Percentiles rank a stretch among this genome's conserved stretches.
Conservation (phyloP, 768 basidiomycete species). For the Lactarius quietus region DNA sequence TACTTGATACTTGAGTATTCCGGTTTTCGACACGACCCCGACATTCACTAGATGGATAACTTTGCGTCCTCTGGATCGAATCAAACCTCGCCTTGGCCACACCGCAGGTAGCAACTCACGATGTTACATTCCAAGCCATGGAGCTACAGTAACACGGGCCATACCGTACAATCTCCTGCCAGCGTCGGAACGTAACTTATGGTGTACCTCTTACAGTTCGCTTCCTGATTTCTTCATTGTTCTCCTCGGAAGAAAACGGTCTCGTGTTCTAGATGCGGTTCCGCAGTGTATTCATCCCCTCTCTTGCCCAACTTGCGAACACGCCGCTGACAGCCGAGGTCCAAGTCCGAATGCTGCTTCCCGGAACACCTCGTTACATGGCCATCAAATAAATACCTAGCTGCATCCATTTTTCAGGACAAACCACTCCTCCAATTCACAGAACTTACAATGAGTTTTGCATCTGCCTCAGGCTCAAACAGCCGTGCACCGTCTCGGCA, state of each 20-base stretch:
- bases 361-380: too few species aligned
- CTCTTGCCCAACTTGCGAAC: neutral
- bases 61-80: neutral
- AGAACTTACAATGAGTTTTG: slow-evolving; percentile 1
- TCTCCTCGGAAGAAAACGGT: neutral
- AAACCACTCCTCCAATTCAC: neutral
- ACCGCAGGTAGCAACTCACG: neutral
- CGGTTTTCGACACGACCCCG: neutral
- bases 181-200: neutral
- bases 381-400: neutral
- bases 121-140: neutral
- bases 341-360: neutral
- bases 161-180: neutral
- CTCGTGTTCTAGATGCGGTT: neutral
- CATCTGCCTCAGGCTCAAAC: neutral
- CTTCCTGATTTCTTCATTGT: too few species aligned
- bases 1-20: neutral
- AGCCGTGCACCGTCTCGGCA: neutral
- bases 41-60: neutral
- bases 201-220: neutral
- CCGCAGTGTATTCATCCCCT: neutral
- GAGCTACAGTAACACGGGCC: neutral
- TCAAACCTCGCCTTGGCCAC: slow-evolving; percentile 1
- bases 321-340: neutral
- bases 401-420: neutral